phyloP scores from a whole-genome alignment of 2,329 filamentous ascomycete species.

The Cladophialophora yegresii region DNA sequence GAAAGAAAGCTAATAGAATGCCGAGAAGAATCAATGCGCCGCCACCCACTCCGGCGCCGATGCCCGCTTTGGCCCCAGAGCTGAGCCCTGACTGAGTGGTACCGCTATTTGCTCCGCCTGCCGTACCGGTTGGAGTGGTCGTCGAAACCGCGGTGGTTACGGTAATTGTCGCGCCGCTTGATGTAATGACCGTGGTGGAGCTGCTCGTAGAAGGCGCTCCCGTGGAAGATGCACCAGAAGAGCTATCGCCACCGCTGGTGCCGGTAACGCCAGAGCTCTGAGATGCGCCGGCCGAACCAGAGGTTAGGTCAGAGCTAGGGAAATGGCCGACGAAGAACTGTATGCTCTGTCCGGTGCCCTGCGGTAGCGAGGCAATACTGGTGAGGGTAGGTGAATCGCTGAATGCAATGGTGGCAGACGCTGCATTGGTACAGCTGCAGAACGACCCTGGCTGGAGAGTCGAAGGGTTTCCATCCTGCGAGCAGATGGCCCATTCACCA shows the following conservation, averaged over 20 bases:
- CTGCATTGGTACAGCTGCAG: constrained; percentile 40
- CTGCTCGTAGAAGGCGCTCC: neutral
- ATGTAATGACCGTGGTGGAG: constrained; percentile 2
- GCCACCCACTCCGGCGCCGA: constrained; percentile 34
- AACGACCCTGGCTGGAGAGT: constrained; percentile 37
- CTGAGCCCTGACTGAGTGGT: constrained; percentile 29
- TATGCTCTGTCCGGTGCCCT: constrained; percentile 36
- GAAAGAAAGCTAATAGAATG: constrained; percentile 32
- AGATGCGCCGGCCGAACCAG: neutral
- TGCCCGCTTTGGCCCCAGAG: constrained; percentile 37
- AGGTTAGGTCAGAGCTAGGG: constrained; percentile 28
- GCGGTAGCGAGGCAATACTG: constrained; percentile 39
- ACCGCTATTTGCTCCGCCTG: constrained; percentile 4
- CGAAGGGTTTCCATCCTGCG: constrained; percentile 34
- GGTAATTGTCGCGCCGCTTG: neutral
- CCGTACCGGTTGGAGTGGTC: neutral
- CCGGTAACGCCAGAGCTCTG: constrained; percentile 6
- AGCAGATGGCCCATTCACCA: constrained; percentile 42
- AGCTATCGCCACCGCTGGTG: neutral
- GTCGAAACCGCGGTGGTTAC: neutral
- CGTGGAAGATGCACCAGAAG: neutral
- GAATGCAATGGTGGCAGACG: constrained; percentile 37
- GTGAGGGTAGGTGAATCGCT: constrained; percentile 35
- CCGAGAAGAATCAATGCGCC: constrained; percentile 33
- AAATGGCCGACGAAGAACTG: constrained; percentile 36